These are phyloP conservation scores for Colletotrichum sidae DNA, from an alignment of 2,329 filamentous ascomycete species.

Conservation along the genomic window DNA sequence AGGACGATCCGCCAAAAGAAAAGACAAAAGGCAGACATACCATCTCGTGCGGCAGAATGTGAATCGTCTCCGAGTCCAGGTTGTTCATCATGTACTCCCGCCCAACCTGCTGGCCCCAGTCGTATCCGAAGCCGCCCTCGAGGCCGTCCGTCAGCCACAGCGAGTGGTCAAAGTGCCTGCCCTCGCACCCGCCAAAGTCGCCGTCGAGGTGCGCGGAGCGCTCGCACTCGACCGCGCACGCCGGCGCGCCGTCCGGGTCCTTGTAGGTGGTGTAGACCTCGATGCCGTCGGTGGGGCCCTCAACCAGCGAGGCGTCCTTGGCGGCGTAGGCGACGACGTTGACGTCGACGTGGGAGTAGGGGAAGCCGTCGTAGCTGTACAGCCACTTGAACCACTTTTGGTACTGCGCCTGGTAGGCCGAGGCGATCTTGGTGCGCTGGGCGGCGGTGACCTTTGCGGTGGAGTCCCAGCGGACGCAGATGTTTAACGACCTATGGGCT, in stretches of 20 bases:
- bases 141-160: constrained; percentile 60
- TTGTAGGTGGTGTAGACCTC: constrained; percentile 53
- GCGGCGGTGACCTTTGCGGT: constrained; percentile 48
- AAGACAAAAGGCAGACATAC: background rate
- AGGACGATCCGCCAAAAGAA: background rate
- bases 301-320: constrained; percentile 47
- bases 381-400: constrained; percentile 56
- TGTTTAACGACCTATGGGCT: constrained; percentile 44
- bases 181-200: constrained; percentile 52
- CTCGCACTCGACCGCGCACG: constrained; percentile 54
- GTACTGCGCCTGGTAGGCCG: constrained; percentile 49
- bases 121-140: constrained; percentile 55
- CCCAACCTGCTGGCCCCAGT: constrained; percentile 58
- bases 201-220: constrained; percentile 56
- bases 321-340: constrained; percentile 58
- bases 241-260: constrained; percentile 52
- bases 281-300: constrained; percentile 50
- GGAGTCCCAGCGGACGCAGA: constrained; percentile 59
- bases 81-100: constrained; percentile 55
- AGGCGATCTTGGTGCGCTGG: constrained; percentile 51
- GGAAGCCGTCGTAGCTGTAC: constrained; percentile 57
- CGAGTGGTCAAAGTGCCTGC: constrained; percentile 57
- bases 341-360: constrained; percentile 51
- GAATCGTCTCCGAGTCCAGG: constrained; percentile 50
- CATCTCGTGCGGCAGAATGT: constrained; percentile 60